Evolutionary conservation across 805 yeast genomes (phyloP), one percentile per base, ranked within the genome.

Genomic region (Kregervanrija delftensis): DNA sequence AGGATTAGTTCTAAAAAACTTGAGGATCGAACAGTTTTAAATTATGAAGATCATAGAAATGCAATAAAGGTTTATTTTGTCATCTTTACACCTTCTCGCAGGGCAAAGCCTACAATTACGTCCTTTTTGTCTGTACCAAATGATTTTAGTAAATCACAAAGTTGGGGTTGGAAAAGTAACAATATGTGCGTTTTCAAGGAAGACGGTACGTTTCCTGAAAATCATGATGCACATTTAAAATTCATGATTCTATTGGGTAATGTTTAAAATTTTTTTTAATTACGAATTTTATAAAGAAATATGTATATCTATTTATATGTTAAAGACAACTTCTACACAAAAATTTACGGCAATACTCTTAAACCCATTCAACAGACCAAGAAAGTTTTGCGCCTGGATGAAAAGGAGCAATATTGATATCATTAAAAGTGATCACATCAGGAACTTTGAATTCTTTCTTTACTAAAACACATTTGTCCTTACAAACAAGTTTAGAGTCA

Each of bases 281-380:
- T 17, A 22, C 34, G 12, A 31, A 2, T 22, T 43, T 15, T 22
- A 36, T 33, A 17, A 30, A 12, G n/a, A 33, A 16, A 17, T 30
- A 30, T 35, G 30, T 15, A 44, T 5, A 33, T 33, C 15, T 37
- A 35, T 41, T 16, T 22, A 33, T 5, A 28, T 30, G 10, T 22
- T 33, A 33, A 32, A 4, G 14, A 40, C 13, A 8, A 11, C 11
- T 15, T 16, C 12, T 14, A 28, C 30, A 9, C 11, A 41, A 39
- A 22, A 12, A 16, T 32, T 35, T 12, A 12, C 8, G 28, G n/a
- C 3, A 9, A 13, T 12, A 34, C 22, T 32, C 4, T 40, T 46
- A 45, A 37, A 71, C 63, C 97, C 97, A 90, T 64, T 83, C 85
- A 5, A 79, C 74, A 9, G 77, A 63, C 88, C 95, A 91, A 31